phyloP scores from a whole-genome alignment of 305 asterid genomes.

The Solanum hybrid region DNA sequence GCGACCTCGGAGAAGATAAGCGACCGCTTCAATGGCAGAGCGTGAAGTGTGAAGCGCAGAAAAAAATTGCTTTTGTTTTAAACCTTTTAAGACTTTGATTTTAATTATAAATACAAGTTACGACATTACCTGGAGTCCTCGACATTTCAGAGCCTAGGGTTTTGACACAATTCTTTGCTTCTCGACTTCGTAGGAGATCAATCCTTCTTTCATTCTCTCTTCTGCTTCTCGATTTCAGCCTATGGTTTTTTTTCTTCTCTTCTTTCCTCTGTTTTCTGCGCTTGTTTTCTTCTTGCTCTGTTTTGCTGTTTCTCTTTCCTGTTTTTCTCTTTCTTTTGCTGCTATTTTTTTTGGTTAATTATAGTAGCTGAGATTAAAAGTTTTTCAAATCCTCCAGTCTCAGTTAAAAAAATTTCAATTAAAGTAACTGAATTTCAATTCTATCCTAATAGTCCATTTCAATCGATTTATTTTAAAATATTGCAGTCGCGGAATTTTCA shows the following conservation, averaged over 20 bases:
- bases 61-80: not conserved
- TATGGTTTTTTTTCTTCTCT: not conserved
- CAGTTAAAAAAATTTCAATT: not conserved
- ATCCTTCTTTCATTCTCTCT: not conserved
- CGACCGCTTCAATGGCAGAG: not conserved
- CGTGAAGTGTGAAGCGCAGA: not conserved
- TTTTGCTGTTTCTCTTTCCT: not conserved
- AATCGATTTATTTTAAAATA: not conserved
- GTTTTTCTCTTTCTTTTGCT: not conserved
- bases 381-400: not conserved
- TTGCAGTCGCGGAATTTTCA: not conserved
- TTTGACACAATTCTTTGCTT: not conserved
- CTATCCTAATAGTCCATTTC: not conserved
- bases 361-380: not conserved
- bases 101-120: not conserved
- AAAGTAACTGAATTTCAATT: not conserved
- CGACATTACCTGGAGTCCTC: not conserved
- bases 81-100: not conserved
- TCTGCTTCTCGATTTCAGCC: not conserved
- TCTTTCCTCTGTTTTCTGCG: not conserved
- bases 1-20: not conserved
- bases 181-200: not conserved
- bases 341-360: not conserved
- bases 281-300: not conserved
- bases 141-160: not conserved